Evolutionary conservation across 768 basidiomycete species (phyloP), one percentile per base, ranked within the genome.

Genomic region (Clitopilus passeckerianus): DNA sequence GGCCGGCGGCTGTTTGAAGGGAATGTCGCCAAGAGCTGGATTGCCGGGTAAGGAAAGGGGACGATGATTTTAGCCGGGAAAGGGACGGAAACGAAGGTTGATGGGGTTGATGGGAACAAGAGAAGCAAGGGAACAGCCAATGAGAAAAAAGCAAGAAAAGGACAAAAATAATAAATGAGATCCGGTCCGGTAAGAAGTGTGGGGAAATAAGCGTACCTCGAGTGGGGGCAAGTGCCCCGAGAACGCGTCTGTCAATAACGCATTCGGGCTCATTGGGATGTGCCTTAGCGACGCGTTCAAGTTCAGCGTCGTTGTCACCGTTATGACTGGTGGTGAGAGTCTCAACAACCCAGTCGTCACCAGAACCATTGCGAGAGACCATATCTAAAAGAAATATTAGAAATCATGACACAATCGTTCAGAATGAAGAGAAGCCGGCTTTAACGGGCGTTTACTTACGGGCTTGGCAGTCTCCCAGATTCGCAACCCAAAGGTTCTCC

Each of bases 401-500:
- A 60, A 56, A 37, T 52, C 44, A 60, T n/a, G 53, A 34, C 59
- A 34, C 53, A 53, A 59, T 41, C 33, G 54, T 59, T 56, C 60
- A 57, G 35, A 18, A 41, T 5, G 12, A 41, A 41, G 46, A 50
- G 46, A 50, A 50, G 46, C 46, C 22, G 46, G 14, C 22, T 18
- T 37, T 30, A 56, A 55, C 53, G 43, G 24, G 61, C 61, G 57
- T 54, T 46, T 23, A 74, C 86, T 62, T 63, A 89, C 89, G 77
- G 61, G 88, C 88, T 77, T 89, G 86, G 69, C 88, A 91, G 67
- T 92, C 90, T 14, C 90, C 90, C 24, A 92, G 77, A 66, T 91
- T 91, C 6, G 89, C 90, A 53, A 91, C 73, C 90, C 90, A 92
- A 20, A 91, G 74, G 62, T 90, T 83, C 66, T 81, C 76, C 62